Base-by-base conservation (phyloP, 2,329 filamentous ascomycete species). In the Monilinia fructicola region DNA sequence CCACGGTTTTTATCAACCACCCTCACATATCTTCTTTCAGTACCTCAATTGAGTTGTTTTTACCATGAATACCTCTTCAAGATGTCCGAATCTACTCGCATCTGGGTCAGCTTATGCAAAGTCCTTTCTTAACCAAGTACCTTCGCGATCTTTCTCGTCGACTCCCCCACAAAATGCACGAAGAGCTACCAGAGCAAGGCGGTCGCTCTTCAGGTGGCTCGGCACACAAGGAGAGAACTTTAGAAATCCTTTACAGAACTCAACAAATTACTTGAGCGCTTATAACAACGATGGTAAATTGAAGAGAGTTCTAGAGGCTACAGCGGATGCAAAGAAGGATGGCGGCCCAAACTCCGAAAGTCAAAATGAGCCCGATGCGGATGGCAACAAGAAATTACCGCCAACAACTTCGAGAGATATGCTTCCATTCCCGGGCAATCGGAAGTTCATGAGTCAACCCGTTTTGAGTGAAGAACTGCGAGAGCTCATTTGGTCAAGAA, bases 391-490 rank as follows among this genome's bases (percentile, higher is more conserved):
- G n/a, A 28, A 64, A 31, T 46, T 75, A 46, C 74, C 74, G 4
- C 65, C 68, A 12, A 70, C 72, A 59, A 65, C 60, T 0, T 14
- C 12, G 1, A 66, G 67, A 21, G 76, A 77, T 65, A 63, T 74
- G 56, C 42, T n/a, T 52, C 87, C 87, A 0, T 91, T 89, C 71
- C 88, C 88, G 1, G 73, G 83, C 54, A 91, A 91, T 74, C 77
- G 73, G 23, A 74, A 79, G 28, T 92, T 90, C 73, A 73, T 82
- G 64, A 88, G 85, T 71, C 82, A 90, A 74, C 77, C 81, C 28
- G 84, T 91, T 4, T 78, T 91, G 71, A 88, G 87, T 65, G 87
- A 90, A 73, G 83, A 85, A 60, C 75, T 90, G 50, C 80, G 87
- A 68, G 85, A 89, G 70, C 82, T 85, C 69, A 87, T 92, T 46